Percentiles rank a stretch among this genome's conserved stretches.
Evolutionary conservation across 1,284 basidiomycete genomes (phyloP).

Genomic region (Melampsora americana): DNA sequence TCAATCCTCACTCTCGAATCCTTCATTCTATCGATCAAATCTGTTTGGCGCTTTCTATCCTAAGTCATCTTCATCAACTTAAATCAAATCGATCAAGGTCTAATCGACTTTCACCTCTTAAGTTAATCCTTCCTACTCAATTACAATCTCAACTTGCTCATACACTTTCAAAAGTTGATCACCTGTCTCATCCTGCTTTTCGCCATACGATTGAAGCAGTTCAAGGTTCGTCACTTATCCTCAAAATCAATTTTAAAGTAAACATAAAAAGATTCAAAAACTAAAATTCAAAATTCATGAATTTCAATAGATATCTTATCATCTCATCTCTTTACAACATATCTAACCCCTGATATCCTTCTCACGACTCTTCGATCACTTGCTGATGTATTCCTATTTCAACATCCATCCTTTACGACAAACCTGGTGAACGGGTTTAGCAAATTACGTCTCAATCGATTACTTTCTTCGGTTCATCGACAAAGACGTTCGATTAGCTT

Average conservation of each 20-base stretch:
- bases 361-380: conserved; percentile 4
- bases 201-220: conserved; percentile 16
- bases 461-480: background rate
- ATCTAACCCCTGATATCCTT: conserved; percentile 26
- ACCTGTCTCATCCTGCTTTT: conserved; percentile 25
- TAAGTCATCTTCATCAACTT: conserved; percentile 14
- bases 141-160: conserved; percentile 3
- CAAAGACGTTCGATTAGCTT: background rate
- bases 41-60: conserved; percentile 17
- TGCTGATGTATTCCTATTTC: conserved; percentile 23
- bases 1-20: conserved; percentile 6
- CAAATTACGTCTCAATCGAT: background rate
- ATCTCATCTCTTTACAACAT: conserved; percentile 27
- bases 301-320: conserved; percentile 27
- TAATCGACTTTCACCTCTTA: background rate
- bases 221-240: conserved; percentile 7
- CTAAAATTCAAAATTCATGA: background rate
- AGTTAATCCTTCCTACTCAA: conserved; percentile 8
- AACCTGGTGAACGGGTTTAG: conserved; percentile 19
- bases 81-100: background rate
- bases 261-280: background rate
- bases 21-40: conserved; percentile 5
- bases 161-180: conserved; percentile 7
- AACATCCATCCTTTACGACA: background rate
- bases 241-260: too few species aligned